Evolutionary conservation across 805 yeast genomes (phyloP), one percentile per base, ranked within the genome.

Genomic region (Candida khao-thaluensis): DNA sequence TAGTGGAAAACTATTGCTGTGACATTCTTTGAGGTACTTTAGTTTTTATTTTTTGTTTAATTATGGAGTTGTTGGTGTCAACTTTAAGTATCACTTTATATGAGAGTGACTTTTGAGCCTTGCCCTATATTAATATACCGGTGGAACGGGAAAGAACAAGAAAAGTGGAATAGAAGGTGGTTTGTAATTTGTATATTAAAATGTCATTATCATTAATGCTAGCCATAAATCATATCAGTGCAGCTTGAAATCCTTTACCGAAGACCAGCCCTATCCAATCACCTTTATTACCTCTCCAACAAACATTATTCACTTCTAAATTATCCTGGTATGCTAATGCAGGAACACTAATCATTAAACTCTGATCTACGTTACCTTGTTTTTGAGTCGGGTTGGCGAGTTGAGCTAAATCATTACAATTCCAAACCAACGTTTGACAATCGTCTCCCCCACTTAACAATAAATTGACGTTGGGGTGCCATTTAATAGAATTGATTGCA

Each of bases 231-330:
- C 45, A 54, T 15, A 56, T 28, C 49, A 58, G 66, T n/a, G 82
- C 77, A 1, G 80, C 82, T 54, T 84, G 90, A 48, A 83, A 74
- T 2, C 82, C 79, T 44, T 77, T 76, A 2, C 90, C 91, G 41
- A 77, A 66, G 17, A 81, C 79, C 7, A 78, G 77, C 3, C 95
- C 96, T 47, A 87, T 69, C 95, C 95, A 88, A 47, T 81, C 82
- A 10, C 91, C 95, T 16, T 63, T 59, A 6, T 74, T 72, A 38
- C 72, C 71, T 41, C 69, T 47, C 95, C 96, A 88, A 31, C 82
- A 69, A 10, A 82, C 80, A 52, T 81, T 78, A 60, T 89, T 90
- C 15, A 89, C 74, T 59, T 90, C 97, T 47, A 76, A 59, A 3
- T 74, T 71, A 42, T 81, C 90, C 27, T 74, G 71, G 55, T 76